These are phyloP conservation scores for Thermoascus crustaceus DNA, from an alignment of 2,329 filamentous ascomycete genomes.

Conservation along the genomic window DNA sequence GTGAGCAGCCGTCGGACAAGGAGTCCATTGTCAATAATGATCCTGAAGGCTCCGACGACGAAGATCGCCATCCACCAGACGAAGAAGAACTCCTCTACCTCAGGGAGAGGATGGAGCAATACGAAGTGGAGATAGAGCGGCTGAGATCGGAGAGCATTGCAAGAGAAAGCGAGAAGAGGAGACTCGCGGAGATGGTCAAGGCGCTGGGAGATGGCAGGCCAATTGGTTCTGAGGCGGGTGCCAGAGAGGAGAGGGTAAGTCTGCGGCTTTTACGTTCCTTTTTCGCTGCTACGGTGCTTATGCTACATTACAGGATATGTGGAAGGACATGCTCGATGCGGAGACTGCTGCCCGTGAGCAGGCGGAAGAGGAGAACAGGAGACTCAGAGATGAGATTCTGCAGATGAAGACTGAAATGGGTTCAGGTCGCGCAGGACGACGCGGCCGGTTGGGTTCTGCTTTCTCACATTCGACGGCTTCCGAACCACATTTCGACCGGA, in stretches of 20 bases:
- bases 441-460: slow-evolving; percentile 28
- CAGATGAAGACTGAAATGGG: slow-evolving; percentile 48
- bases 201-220: slow-evolving; percentile 48
- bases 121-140: slow-evolving; percentile 73
- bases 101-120: slow-evolving; percentile 76
- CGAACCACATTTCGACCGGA: slow-evolving; percentile 29
- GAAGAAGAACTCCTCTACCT: slow-evolving; percentile 83
- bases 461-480: slow-evolving; percentile 30
- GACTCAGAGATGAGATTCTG: slow-evolving; percentile 74
- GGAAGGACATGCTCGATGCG: slow-evolving; percentile 89
- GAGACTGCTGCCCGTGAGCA: slow-evolving; percentile 85
- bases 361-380: slow-evolving; percentile 78
- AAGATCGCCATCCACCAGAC: slow-evolving; percentile 49
- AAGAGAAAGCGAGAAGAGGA: slow-evolving; percentile 77
- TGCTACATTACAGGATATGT: slow-evolving; percentile 58
- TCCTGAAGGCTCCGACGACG: slow-evolving; percentile 35
- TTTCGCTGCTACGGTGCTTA: background rate
- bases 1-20: slow-evolving; percentile 41
- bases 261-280: slow-evolving; percentile 5
- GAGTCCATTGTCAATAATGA: slow-evolving; percentile 38
- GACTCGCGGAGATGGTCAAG: slow-evolving; percentile 72
- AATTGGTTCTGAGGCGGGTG: slow-evolving; percentile 43
- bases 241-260: slow-evolving; percentile 40
- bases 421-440: slow-evolving; percentile 24
- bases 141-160: slow-evolving; percentile 68